A percentile compares a stretch with the other conserved stretches of the same genome.
phyloP scores from a whole-genome alignment of 805 yeast species.

The Candida incommunis region DNA sequence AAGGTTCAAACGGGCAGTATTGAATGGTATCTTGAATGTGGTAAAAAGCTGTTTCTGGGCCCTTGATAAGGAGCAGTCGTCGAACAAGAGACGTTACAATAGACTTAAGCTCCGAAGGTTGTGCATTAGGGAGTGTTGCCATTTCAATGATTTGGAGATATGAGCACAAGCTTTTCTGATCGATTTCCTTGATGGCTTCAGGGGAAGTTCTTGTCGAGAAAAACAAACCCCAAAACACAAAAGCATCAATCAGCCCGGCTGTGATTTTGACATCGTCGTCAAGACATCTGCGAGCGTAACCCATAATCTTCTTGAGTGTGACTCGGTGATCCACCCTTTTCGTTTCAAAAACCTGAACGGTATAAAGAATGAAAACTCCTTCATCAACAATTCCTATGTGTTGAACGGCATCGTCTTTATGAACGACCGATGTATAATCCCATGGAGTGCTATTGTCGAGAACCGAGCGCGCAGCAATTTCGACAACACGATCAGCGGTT shows the following conservation, averaged over 20 bases:
- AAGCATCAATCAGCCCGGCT: conserved; percentile 21
- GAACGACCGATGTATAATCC: background rate
- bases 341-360: background rate
- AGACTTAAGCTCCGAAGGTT: conserved; percentile 24
- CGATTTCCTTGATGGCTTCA: conserved; percentile 18
- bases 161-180: conserved; percentile 19
- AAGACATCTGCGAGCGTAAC: background rate
- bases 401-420: background rate
- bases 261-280: conserved; percentile 14
- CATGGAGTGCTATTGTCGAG: background rate
- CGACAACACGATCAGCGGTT: background rate
- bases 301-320: background rate
- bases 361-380: background rate
- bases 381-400: background rate
- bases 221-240: conserved; percentile 23
- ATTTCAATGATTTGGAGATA: conserved; percentile 27
- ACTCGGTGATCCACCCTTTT: background rate
- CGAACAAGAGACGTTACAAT: conserved; percentile 48
- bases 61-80: conserved; percentile 42
- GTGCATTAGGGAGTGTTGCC: background rate
- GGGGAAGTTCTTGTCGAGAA: conserved; percentile 12
- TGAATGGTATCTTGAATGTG: conserved; percentile 52
- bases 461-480: background rate
- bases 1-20: conserved; percentile 50
- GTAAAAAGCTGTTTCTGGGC: conserved; percentile 41